Percentiles rank a stretch among this genome's conserved stretches.
These are phyloP conservation scores for Acer campestre DNA, from an alignment of 345 rosid genomes.

Conservation along the genomic window DNA sequence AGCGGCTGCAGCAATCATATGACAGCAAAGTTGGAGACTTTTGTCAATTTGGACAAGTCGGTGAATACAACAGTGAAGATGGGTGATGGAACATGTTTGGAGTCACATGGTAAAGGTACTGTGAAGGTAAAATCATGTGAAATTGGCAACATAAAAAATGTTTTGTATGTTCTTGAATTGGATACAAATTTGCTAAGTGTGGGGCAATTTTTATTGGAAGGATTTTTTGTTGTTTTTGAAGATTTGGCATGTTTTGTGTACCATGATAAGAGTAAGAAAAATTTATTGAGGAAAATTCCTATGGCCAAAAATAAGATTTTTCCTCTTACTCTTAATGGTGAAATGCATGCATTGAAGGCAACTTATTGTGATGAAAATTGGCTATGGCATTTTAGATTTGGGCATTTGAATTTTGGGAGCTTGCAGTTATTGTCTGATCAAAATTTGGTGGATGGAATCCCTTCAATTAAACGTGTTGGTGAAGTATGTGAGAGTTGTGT, in stretches of 20 bases:
- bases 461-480: not conserved
- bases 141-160: not conserved
- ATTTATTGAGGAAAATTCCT: not conserved
- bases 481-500: not conserved
- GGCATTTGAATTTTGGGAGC: not conserved
- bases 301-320: not conserved
- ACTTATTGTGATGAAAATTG: not conserved
- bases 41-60: not conserved
- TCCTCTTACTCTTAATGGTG: not conserved
- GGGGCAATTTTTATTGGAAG: not conserved
- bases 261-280: not conserved
- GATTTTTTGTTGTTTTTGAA: not conserved
- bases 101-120: not conserved
- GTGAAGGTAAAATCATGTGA: not conserved
- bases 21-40: not conserved
- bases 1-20: not conserved
- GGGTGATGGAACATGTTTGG: not conserved
- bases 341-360: not conserved
- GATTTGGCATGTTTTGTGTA: not conserved
- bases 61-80: not conserved
- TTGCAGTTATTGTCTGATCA: not conserved
- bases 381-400: not conserved
- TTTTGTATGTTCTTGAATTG: not conserved
- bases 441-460: not conserved
- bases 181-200: slow-evolving; percentile 4